phyloP scores from a whole-genome alignment of 345 rosid genomes.

The Conringia planisiliqua region DNA sequence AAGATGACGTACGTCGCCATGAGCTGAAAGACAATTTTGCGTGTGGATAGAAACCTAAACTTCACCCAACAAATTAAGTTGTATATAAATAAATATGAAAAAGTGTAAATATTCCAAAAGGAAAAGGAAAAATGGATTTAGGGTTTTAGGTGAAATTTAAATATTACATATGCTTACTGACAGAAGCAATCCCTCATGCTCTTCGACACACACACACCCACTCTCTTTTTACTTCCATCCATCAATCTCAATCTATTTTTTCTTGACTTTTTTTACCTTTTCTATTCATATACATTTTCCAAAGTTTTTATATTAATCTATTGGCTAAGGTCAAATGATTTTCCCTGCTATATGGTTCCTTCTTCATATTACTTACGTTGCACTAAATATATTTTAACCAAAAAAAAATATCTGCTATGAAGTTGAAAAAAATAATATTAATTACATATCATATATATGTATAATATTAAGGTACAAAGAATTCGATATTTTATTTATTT shows the following conservation, averaged over 20 bases:
- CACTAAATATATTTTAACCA: not conserved
- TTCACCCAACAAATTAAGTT: constrained; percentile 13
- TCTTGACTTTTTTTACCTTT: not conserved
- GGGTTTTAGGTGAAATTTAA: constrained; percentile 15
- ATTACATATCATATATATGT: not conserved
- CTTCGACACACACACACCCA: constrained; percentile 22
- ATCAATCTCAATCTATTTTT: constrained; percentile 28
- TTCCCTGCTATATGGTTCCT: not conserved
- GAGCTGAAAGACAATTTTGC: constrained; percentile 29
- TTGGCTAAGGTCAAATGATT: not conserved
- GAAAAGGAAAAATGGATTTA: constrained; percentile 3
- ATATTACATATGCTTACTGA: constrained; percentile 35
- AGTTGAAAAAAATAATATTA: not conserved
- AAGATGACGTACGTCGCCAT: constrained; percentile 32
- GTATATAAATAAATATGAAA: not conserved
- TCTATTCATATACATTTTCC: not conserved
- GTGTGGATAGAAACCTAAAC: constrained; percentile 23
- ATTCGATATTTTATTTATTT: not conserved
- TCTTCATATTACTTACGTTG: not conserved
- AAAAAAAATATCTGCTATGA: not conserved
- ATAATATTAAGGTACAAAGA: not conserved
- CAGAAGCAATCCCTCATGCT: constrained; percentile 39
- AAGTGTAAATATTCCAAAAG: not conserved
- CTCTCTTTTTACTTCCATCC: constrained; percentile 28
- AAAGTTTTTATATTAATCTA: not conserved